A percentile compares a stretch with the other conserved stretches of the same genome.
Evolutionary conservation across 768 basidiomycete species (phyloP).

Genomic region (Pleurotus ostreatus): DNA sequence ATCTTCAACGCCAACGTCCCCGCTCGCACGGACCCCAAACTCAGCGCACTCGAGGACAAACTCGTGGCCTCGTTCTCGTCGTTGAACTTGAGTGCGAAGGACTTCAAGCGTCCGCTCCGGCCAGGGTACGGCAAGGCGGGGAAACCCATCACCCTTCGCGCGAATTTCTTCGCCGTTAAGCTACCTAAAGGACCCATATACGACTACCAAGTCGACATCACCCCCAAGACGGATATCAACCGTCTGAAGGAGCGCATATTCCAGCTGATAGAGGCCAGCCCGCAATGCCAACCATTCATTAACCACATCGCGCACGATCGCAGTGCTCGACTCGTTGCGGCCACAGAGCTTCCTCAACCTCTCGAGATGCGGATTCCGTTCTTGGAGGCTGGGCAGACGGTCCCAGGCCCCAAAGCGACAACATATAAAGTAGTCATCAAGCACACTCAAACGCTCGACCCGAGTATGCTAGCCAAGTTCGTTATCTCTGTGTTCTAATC

Average conservation of each 20-base stretch:
- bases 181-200: constrained; percentile 43
- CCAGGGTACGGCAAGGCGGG: constrained; percentile 57
- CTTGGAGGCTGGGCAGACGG: constrained; percentile 36
- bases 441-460: constrained; percentile 36
- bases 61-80: constrained; percentile 37
- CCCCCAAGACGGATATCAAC: constrained; percentile 40
- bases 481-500: constrained; percentile 4
- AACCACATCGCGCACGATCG: constrained; percentile 51
- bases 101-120: constrained; percentile 39
- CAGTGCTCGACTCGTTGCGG: constrained; percentile 42
- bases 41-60: constrained; percentile 28
- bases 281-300: constrained; percentile 29
- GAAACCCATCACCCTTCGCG: constrained; percentile 42
- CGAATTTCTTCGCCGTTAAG: constrained; percentile 60
- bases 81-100: constrained; percentile 20
- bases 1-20: constrained; percentile 35
- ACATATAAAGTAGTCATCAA: constrained; percentile 39
- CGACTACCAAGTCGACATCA: constrained; percentile 54
- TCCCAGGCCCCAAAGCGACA: constrained; percentile 30
- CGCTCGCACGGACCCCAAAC: constrained; percentile 30
- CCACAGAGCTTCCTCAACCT: constrained; percentile 40
- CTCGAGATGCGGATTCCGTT: constrained; percentile 36
- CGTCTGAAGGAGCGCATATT: constrained; percentile 49
- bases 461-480: constrained; percentile 28
- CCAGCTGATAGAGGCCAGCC: constrained; percentile 43